Evolutionary conservation across 805 yeast species (phyloP), one percentile per base, ranked within the genome.

Genomic region (Lachancea kluyveri): DNA sequence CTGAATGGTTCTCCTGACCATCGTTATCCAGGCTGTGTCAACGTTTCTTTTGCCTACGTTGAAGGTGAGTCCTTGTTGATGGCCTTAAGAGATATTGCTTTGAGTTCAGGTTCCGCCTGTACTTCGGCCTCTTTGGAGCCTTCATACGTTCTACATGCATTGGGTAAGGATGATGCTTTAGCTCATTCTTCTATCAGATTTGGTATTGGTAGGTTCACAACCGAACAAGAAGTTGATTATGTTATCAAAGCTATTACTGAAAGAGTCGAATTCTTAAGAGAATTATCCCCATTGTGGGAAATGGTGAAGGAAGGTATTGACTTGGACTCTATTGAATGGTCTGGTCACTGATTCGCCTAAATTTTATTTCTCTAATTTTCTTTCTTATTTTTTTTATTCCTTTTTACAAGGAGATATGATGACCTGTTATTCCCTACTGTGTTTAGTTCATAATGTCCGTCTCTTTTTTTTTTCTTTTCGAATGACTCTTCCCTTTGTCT

Each of bases 231-330:
- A 63, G 74, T 92, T 33, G 97, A 92, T 56, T 92, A 88, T 54
- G 98, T 92, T 29, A 70, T 92, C 43, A 68, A 80, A 37, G 95
- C 96, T 9, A 85, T 92, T 37, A 69, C 75, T 35, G 88, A 85
- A 57, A 77, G 96, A 61, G 97, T 92, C 34, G 79, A 78, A 42
- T 86, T 86, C 63, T 72, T 92, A 56, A 77, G 98, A 62, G 90
- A 87, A 53, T 70, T 92, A 63, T 78, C 92, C 36, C 98, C 98
- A 29, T 68, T 92, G 50, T 92, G 97, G 97, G 98, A 92, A 66
- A 88, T 92, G 97, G 95, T 86, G 36, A 95, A 92, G 62, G 97
- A 92, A 45, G 98, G 98, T 46, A 90, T 92, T 51, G 98, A 92
- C 56, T 68, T 92, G 58, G 74, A 81, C 52, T 72, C 94, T 20